Base-by-base conservation (phyloP, 148 eudicot genomes). In the Vaccinium myrtillus region DNA sequence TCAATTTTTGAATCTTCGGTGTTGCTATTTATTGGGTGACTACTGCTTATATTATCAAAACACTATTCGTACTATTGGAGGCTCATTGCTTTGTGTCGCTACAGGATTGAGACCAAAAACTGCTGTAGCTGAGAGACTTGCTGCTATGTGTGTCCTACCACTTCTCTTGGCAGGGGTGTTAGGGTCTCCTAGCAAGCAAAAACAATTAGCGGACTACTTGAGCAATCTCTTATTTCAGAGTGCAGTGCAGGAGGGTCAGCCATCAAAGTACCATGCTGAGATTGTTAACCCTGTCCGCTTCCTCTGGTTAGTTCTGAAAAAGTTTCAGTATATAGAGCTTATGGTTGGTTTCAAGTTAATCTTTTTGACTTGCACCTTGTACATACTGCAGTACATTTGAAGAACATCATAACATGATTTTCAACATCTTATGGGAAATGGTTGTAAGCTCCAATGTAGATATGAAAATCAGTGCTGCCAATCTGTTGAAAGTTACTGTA, bases 401-500 rank as follows among this genome's bases (percentile, higher is more conserved):
- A 85, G 97, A 91, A 84, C 95, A 95, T 81, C 98, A 94, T 81
- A 88, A 76, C 79, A 90, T 95, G 92, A 90, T 94, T 80, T 80
- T 80, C 32, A 59, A 80, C 65, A 59, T 80, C 71, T 80, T 92
- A 77, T 96, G 99, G 99, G 99, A 96, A 88, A 94, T 96, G 99
- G 97, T 96, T 55, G 98, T 92, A n/a, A 95, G 98, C 87, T 92
- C 95, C 48, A 90, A 91, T 83, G 87, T 86, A 75, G 90, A 92
- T 87, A 88, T 96, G 94, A 95, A 96, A 88, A 90, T 92, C 74
- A 82, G 90, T 85, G 98, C 99, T 70, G 94, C 98, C 58, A 90
- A 94, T 87, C 90, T 96, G 82, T 85, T 95, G 85, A 95, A 95
- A 94, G 97, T 91, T 87, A 90, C 92, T 87, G 99, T 96, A 92